Conservation (phyloP, 1,284 basidiomycete species). For the Cryptococcus sp. region DNA sequence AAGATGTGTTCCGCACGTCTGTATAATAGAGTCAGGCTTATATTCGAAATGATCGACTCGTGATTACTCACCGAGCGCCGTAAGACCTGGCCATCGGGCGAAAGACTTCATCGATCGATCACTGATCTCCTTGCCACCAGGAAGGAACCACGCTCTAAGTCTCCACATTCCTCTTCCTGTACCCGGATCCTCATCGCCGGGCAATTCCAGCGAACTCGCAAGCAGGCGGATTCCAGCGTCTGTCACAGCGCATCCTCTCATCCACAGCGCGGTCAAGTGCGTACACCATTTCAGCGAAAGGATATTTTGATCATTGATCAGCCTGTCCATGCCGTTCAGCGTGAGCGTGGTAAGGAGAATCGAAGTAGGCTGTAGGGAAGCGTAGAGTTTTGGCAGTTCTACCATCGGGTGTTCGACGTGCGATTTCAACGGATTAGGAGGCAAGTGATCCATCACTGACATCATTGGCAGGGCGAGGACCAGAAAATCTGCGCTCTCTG, state of each 20-base stretch:
- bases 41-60: neutral
- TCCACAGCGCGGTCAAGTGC: slow-evolving; percentile 41
- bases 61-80: slow-evolving; percentile 32
- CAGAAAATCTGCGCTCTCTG: slow-evolving; percentile 18
- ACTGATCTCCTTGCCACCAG: slow-evolving; percentile 18
- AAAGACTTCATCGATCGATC: slow-evolving; percentile 36
- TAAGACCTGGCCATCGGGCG: slow-evolving; percentile 41
- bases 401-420: slow-evolving; percentile 33
- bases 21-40: neutral
- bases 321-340: slow-evolving; percentile 25
- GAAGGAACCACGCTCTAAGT: slow-evolving; percentile 13
- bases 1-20: slow-evolving; percentile 45
- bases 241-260: slow-evolving; percentile 30
- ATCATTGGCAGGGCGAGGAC: slow-evolving; percentile 28
- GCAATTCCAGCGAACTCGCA: slow-evolving; percentile 27
- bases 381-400: slow-evolving; percentile 31
- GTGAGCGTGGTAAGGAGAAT: slow-evolving; percentile 40
- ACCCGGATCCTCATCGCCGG: slow-evolving; percentile 57
- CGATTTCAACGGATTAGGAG: slow-evolving; percentile 15
- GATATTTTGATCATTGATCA: slow-evolving; percentile 32
- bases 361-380: slow-evolving; percentile 4
- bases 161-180: slow-evolving; percentile 23
- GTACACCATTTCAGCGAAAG: slow-evolving; percentile 33
- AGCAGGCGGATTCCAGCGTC: slow-evolving; percentile 40
- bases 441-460: slow-evolving; percentile 21